Conservation (phyloP, 768 basidiomycete genomes). For the Trametes cubensis region DNA sequence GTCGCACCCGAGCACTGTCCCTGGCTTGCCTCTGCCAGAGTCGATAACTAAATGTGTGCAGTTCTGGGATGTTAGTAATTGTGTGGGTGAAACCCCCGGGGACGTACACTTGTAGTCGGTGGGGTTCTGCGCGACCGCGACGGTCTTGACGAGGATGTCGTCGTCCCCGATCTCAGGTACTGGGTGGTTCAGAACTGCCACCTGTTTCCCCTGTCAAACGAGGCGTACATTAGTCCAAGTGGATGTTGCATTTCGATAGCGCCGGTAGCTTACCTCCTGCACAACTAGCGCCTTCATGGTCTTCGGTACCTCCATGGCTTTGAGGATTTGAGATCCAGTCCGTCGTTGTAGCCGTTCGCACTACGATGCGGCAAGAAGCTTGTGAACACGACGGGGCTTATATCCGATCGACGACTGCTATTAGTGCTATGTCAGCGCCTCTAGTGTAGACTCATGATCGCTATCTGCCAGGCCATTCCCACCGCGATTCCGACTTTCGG, state of each 20-base stretch:
- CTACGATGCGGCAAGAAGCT: no score
- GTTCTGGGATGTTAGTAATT: neutral
- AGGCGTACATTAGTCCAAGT: neutral
- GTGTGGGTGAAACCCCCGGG: neutral
- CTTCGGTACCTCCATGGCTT: slow-evolving; percentile 10
- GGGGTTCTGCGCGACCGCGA: slow-evolving; percentile 32
- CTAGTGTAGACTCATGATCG: no score
- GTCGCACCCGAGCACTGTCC: slow-evolving; percentile 14
- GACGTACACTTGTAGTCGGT: slow-evolving; percentile 32
- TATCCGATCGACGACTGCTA: no score
- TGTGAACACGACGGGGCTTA: no score
- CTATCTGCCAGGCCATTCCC: no score
- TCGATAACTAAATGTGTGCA: neutral
- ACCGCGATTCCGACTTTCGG: no score
- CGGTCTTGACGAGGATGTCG: slow-evolving; percentile 32
- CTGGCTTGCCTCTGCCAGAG: neutral
- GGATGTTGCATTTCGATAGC: no score
- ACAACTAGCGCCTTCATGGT: slow-evolving; percentile 30
- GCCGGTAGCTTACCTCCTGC: slow-evolving; percentile 15
- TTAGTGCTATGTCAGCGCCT: no score
- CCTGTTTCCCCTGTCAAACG: slow-evolving; percentile 14
- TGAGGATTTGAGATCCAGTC: no score
- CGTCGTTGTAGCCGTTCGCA: no score
- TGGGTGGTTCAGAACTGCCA: slow-evolving; percentile 26
- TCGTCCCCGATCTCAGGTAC: slow-evolving; percentile 28